A percentile compares a stretch with the other conserved stretches of the same genome.
Evolutionary conservation across 139 green algal species (phyloP).

Genomic region (Asterochloris erici): DNA sequence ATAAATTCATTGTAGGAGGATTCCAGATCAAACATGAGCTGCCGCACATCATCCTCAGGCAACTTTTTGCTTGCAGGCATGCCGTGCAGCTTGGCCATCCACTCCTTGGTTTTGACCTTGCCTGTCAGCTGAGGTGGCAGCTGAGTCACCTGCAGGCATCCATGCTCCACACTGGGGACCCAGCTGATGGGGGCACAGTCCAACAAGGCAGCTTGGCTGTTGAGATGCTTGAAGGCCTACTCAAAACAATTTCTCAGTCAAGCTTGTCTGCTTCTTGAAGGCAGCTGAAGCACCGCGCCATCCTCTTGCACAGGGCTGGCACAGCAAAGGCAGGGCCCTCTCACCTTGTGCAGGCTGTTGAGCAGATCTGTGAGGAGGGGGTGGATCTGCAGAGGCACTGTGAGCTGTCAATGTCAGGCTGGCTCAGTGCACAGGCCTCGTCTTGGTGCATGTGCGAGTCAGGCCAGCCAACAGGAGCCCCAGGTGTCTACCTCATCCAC

Average conservation of each 20-base stretch:
- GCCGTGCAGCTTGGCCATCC: slow-evolving; percentile 70
- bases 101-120: slow-evolving; percentile 64
- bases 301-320: too few relatives aligned
- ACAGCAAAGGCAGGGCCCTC: not conserved
- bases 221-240: too few relatives aligned
- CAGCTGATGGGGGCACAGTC: not conserved
- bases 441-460: too few relatives aligned
- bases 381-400: slow-evolving; percentile 54
- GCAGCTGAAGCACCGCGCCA: too few relatives aligned
- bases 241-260: too few relatives aligned
- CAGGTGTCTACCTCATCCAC: slow-evolving; percentile 73
- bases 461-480: too few relatives aligned
- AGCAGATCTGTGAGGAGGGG: slow-evolving; percentile 84
- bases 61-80: slow-evolving; percentile 84
- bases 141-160: slow-evolving; percentile 38
- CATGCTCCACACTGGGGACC: not conserved
- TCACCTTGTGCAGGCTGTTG: slow-evolving; percentile 63
- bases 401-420: not conserved
- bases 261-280: too few relatives aligned
- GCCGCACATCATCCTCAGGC: slow-evolving; percentile 71
- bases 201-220: not conserved
- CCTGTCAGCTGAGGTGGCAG: slow-evolving; percentile 77
- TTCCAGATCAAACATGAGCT: slow-evolving; percentile 91
- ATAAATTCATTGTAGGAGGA: slow-evolving; percentile 80
- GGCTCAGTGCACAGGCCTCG: not conserved